Evolutionary conservation across 1,284 basidiomycete genomes (phyloP), one percentile per base, ranked within the genome.

Genomic region (Melampsora americana): DNA sequence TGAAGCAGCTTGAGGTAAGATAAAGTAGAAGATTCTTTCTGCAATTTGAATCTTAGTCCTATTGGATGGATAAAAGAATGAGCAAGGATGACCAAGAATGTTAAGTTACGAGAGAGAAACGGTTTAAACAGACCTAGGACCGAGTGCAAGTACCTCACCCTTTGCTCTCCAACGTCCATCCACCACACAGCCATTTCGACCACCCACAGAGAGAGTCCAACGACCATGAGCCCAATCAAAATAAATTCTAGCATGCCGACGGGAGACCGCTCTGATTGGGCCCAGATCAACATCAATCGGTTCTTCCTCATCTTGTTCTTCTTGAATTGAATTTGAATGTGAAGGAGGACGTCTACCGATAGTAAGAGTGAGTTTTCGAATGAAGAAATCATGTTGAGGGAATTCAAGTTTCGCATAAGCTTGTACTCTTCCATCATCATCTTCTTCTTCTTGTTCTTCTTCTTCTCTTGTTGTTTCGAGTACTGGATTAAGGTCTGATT

Each of bases 1-100:
- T 14, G 60, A 26, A 81, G 80, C 46, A 83, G 82, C 6, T 85
- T 85, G 23, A 93, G 95, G 12, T 59, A 97, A 88, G 71, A 96
- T 89, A 83, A 98, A 99, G 82, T 95, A 91, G 84, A 99, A 99
- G 68, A 93, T 95, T 73, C 95, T 90, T 62, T 95, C 95, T 42
- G 95, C 93, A 80, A 99, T 99, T 85, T 98, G 96, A 79, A 99
- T 95, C 84, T 95, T 93, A 72, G 96, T 95, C 82, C 95, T 97
- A 81, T 6, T 61, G 77, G 11, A 44, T 12, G 16, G 35, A 42
- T 20, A 20, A 28, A 61, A 42, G 11, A 53, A 78, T 69, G 28
- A 78, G 68, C 12, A 66, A 73, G 39, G 69, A 35, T 66, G 59
- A 62, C 18, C 77, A 26, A 32, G 35, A 20, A 56, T 14, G 46